Conservation (phyloP, 1,139 yeast genomes). For the Pichiaceae sp. region DNA sequence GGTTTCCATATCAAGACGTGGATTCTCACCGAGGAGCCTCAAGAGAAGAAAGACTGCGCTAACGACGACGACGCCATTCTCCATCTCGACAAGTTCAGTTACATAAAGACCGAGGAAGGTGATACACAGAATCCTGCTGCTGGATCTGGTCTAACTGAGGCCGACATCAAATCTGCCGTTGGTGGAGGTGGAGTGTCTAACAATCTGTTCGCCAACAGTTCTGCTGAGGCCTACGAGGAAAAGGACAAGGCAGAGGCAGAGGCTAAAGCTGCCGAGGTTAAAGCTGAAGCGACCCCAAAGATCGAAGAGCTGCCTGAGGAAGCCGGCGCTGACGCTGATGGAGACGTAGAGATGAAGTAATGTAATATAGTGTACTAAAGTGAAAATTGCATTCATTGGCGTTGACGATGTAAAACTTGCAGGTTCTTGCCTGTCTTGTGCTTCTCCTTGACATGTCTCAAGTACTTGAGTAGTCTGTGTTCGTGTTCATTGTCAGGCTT, state of each 20-base stretch:
- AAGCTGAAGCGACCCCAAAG: background rate
- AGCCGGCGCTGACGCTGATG: conserved; percentile 11
- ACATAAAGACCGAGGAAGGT: conserved; percentile 3
- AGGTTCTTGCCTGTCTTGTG: conserved; percentile 17
- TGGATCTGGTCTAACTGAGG: conserved; percentile 36
- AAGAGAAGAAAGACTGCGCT: conserved; percentile 27
- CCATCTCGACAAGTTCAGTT: conserved; percentile 7
- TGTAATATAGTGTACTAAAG: background rate
- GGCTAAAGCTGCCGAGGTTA: background rate
- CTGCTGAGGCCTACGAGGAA: conserved; percentile 18
- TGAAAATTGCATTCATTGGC: background rate
- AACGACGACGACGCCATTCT: conserved; percentile 26
- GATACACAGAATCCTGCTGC: conserved; percentile 6
- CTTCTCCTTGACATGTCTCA: conserved; percentile 17
- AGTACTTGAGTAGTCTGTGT: conserved; percentile 15
- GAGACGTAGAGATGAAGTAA: conserved; percentile 20
- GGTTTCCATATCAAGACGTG: conserved; percentile 36
- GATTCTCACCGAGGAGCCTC: conserved; percentile 27
- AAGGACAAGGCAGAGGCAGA: conserved; percentile 7
- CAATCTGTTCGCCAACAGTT: conserved; percentile 21
- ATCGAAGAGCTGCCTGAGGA: background rate
- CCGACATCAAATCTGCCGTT: conserved; percentile 59
- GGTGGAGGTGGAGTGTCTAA: conserved; percentile 49
- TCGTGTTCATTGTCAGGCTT: conserved; percentile 10
- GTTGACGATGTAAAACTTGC: conserved; percentile 4